phyloP scores from a whole-genome alignment of 345 rosid species.

The Adansonia digitata region DNA sequence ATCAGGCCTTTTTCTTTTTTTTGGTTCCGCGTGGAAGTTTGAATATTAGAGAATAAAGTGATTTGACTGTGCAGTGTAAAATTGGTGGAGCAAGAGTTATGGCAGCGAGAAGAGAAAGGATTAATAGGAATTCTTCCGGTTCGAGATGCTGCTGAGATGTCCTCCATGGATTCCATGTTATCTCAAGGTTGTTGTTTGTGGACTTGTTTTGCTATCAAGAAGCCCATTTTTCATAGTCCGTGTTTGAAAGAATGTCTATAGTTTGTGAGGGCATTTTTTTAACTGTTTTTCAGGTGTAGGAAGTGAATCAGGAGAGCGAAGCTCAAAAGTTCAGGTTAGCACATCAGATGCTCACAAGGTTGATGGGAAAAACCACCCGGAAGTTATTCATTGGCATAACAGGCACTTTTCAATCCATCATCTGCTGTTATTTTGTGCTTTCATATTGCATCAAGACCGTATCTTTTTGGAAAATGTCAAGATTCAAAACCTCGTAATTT shows the following conservation, averaged over 20 bases:
- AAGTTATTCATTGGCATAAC: conserved; percentile 83
- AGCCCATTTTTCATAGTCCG: not conserved
- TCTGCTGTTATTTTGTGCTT: not conserved
- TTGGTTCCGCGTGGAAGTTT: not conserved
- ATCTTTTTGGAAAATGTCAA: not conserved
- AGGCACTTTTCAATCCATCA: conserved; percentile 39
- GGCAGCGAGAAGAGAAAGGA: conserved; percentile 98
- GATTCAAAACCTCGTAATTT: not conserved
- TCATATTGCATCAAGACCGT: not conserved
- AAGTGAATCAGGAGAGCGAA: conserved; percentile 62
- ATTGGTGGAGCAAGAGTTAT: conserved; percentile 95
- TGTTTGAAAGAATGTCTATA: not conserved
- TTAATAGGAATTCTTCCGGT: conserved; percentile 96
- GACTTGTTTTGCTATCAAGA: not conserved
- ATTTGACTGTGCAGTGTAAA: conserved; percentile 50
- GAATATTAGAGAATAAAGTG: not conserved
- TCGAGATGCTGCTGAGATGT: conserved; percentile 64
- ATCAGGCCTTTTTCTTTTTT: conserved; percentile 8
- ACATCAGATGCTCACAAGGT: conserved; percentile 63
- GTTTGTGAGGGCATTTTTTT: not conserved
- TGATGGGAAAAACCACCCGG: conserved; percentile 77
- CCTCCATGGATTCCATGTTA: conserved; percentile 44
- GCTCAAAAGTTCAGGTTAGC: conserved; percentile 48
- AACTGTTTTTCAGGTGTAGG: conserved; percentile 38
- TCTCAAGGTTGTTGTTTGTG: conserved; percentile 44